Evolutionary conservation across 305 asterid species (phyloP), one percentile per base, ranked within the genome.

Genomic region (Salvia sclarea): DNA sequence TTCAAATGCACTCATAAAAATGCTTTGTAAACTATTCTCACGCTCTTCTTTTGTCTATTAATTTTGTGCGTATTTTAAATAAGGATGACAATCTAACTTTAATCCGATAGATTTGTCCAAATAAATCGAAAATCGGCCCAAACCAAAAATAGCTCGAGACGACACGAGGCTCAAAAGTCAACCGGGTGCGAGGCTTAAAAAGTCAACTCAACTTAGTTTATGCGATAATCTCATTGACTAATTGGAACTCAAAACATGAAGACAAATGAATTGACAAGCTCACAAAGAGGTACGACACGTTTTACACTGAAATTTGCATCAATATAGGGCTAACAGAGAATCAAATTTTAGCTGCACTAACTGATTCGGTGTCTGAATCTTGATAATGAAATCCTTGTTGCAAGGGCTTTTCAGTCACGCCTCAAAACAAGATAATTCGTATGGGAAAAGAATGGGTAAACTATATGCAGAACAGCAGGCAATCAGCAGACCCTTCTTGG

Each of bases 401-500:
- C 33, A 63, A n/a, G 43, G 5, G 13, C 20, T 48, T 17, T 48
- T 10, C 12, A 7, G n/a, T 30, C 33, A 35, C 22, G 13, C 16
- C 16, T 16, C 28, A 25, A 30, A 11, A 28, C 43, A 69, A 59
- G 67, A 60, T 2, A 58, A 65, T 44, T 31, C 53, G 58, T 33
- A 30, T 43, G 20, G 54, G 54, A 61, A 74, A 70, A 75, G 71
- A 71, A 67, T 53, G 49, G 35, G 54, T 47, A 8, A 45, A 62
- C 53, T 71, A 47, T 71, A 47, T 56, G 48, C 40, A 80, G 22
- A 60, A 6, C 20, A 21, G 13, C 28, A 49, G 30, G 43, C 30
- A 45, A 64, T 58, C 43, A 48, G 22, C 48, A 49, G 20, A 31
- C 44, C 37, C 28, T 57, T 53, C 63, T 53, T 49, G 47, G 56